Conservation (phyloP, 768 basidiomycete species). For the Amanita thiersii region DNA sequence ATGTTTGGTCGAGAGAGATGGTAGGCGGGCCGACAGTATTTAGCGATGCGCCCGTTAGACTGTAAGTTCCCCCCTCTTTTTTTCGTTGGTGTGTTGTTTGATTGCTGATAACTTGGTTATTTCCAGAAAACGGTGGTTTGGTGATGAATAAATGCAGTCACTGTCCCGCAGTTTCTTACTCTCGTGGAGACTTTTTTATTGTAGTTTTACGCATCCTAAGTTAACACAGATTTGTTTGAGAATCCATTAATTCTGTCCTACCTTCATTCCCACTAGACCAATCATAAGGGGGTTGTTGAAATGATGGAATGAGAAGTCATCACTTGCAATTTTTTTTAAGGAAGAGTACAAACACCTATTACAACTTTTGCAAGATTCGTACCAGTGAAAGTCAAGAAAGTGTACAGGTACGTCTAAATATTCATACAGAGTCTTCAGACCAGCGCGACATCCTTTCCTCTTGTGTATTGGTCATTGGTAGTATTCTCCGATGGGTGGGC, state of each 20-base stretch:
- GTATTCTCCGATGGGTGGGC: conserved; percentile 20
- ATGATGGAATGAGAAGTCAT: no score
- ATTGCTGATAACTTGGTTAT: conserved; percentile 3
- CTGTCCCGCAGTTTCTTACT: background rate
- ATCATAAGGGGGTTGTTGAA: no score
- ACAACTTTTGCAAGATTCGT: no score
- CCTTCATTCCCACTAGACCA: no score
- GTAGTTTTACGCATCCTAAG: conserved; percentile 12
- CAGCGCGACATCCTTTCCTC: conserved; percentile 22
- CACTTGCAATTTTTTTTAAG: no score
- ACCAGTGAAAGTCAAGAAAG: background rate
- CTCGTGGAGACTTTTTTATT: conserved; percentile 1
- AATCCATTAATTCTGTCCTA: no score
- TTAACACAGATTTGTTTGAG: no score
- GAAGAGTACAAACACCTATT: no score
- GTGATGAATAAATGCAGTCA: conserved; percentile 28
- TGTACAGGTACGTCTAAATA: background rate
- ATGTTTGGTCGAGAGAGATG: conserved; percentile 88
- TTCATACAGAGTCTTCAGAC: conserved; percentile 18
- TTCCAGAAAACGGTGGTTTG: conserved; percentile 57
- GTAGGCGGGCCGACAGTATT: conserved; percentile 63
- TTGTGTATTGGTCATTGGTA: conserved; percentile 25
- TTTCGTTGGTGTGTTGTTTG: conserved; percentile 4
- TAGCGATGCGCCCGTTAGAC: conserved; percentile 58
- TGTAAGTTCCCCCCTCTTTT: conserved; percentile 42